Conservation (phyloP, 768 basidiomycete species). For the Suillus brevipes region DNA sequence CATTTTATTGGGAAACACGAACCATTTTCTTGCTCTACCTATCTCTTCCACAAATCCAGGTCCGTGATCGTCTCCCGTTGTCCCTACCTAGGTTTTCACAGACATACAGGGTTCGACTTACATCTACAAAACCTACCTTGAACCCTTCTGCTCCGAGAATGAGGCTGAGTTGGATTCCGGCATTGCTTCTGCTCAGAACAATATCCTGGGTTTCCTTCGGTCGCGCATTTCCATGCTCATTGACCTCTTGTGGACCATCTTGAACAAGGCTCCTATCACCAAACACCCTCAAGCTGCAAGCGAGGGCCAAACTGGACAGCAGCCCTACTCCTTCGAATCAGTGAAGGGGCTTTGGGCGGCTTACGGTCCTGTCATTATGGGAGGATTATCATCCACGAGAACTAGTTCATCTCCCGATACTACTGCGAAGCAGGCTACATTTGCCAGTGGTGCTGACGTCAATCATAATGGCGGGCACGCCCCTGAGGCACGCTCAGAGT, state of each 20-base stretch:
- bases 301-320: conserved; percentile 21
- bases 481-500: neutral
- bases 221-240: conserved; percentile 48
- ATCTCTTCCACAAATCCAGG: conserved; percentile 69
- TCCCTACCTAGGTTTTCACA: conserved; percentile 11
- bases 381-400: conserved; percentile 23
- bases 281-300: conserved; percentile 25
- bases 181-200: conserved; percentile 54
- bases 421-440: conserved; percentile 14
- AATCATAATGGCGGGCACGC: conserved; percentile 1
- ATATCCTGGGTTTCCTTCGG: conserved; percentile 55
- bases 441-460: conserved; percentile 13
- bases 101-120: conserved; percentile 62
- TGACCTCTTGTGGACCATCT: conserved; percentile 44
- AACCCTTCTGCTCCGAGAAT: conserved; percentile 60
- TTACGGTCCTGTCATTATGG: conserved; percentile 42
- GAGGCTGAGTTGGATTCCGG: conserved; percentile 61
- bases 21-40: conserved; percentile 69
- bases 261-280: conserved; percentile 42
- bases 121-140: conserved; percentile 58
- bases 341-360: conserved; percentile 41
- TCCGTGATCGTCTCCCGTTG: conserved; percentile 25
- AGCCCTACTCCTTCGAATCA: conserved; percentile 30
- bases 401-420: conserved; percentile 6
- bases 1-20: conserved; percentile 76